Percentiles rank a stretch among this genome's conserved stretches.
Evolutionary conservation across 371 early-diverging fungal species (phyloP).

Genomic region (Mucor circinelloides): DNA sequence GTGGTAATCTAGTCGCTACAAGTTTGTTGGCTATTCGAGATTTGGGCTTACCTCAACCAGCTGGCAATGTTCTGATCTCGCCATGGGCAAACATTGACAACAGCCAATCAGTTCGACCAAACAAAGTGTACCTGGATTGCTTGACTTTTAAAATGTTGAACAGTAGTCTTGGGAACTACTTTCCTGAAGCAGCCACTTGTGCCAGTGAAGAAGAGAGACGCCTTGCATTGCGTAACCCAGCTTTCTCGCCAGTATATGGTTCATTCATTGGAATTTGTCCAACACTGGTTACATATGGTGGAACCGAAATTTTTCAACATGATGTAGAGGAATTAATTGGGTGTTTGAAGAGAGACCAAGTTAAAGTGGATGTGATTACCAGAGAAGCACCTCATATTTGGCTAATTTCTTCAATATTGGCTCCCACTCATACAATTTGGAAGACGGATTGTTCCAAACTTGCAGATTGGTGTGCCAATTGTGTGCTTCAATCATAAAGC

Average conservation of each 20-base stretch:
- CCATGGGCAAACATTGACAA: constrained; percentile 38
- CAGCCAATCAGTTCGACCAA: not conserved
- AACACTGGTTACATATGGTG: constrained; percentile 31
- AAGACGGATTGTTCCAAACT: constrained; percentile 14
- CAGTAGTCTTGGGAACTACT: not conserved
- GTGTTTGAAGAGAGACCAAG: constrained; percentile 23
- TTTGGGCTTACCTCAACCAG: constrained; percentile 7
- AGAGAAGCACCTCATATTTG: constrained; percentile 36
- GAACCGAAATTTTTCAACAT: constrained; percentile 32
- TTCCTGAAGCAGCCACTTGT: not conserved
- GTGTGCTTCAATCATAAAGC: not conserved
- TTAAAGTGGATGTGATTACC: constrained; percentile 29
- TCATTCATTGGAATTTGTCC: constrained; percentile 30
- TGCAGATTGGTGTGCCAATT: constrained; percentile 25
- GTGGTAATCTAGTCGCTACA: constrained; percentile 36
- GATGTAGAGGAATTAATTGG: constrained; percentile 27
- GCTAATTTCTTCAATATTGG: constrained; percentile 20
- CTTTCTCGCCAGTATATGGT: constrained; percentile 27
- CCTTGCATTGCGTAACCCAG: constrained; percentile 18
- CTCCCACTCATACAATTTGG: constrained; percentile 20
- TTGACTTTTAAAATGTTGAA: not conserved
- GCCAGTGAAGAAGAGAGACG: not conserved
- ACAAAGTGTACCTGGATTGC: constrained; percentile 4
- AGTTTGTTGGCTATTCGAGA: constrained; percentile 21
- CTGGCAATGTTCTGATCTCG: constrained; percentile 32